Conservation (phyloP, 2,329 filamentous ascomycete species). For the Delphinella strobiligena region DNA sequence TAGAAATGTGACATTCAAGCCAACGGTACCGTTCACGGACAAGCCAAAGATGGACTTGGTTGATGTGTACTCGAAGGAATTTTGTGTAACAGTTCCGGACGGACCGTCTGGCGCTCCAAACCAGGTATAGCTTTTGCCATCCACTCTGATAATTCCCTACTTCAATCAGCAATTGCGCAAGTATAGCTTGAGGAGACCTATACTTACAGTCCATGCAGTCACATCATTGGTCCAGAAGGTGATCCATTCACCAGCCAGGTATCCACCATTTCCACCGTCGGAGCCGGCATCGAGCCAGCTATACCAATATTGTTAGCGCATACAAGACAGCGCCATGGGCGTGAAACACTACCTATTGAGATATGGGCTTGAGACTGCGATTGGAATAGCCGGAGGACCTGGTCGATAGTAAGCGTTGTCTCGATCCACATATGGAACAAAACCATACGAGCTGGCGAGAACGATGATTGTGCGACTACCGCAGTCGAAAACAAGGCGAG, state of each 20-base stretch:
- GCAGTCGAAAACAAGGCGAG: not conserved
- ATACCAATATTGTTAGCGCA: not conserved
- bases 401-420: not conserved
- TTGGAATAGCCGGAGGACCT: constrained; percentile 51
- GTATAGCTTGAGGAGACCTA: not conserved
- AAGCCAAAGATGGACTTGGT: constrained; percentile 60
- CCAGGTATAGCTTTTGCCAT: constrained; percentile 50
- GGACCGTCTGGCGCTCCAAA: constrained; percentile 45
- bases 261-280: constrained; percentile 51
- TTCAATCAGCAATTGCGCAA: not conserved
- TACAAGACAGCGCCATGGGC: not conserved
- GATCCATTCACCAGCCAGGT: constrained; percentile 58
- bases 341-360: constrained; percentile 46
- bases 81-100: constrained; percentile 44
- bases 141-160: constrained; percentile 52
- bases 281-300: constrained; percentile 49
- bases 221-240: constrained; percentile 50
- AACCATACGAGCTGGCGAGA: constrained; percentile 42
- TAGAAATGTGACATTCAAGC: constrained; percentile 57
- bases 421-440: not conserved
- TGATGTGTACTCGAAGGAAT: constrained; percentile 56
- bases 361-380: constrained; percentile 66
- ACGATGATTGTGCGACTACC: constrained; percentile 35
- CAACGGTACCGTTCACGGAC: constrained; percentile 47
- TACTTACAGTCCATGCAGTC: constrained; percentile 12